Evolutionary conservation across 2,329 filamentous ascomycete genomes (phyloP).

Genomic region (Pleomassaria siparia): DNA sequence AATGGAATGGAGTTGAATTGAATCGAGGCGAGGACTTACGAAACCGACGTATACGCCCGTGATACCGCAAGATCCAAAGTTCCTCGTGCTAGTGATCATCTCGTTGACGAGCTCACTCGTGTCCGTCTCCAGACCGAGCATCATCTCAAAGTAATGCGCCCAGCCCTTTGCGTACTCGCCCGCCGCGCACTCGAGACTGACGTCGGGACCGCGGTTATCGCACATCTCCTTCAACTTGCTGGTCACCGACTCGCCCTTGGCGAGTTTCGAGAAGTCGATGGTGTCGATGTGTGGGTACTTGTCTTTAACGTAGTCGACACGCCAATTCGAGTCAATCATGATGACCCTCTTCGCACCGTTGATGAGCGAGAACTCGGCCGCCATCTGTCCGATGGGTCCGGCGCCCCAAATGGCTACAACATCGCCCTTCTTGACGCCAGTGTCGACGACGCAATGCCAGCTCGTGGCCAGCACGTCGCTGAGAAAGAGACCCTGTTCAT

Average conservation of each 20-base stretch:
- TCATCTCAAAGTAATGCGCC: slow-evolving; percentile 61
- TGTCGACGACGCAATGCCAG: slow-evolving; percentile 83
- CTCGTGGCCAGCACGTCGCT: slow-evolving; percentile 79
- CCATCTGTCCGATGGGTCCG: slow-evolving; percentile 82
- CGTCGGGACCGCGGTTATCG: slow-evolving; percentile 70
- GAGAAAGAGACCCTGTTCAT: slow-evolving; percentile 80
- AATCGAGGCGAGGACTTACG: slow-evolving; percentile 43
- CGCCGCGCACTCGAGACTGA: slow-evolving; percentile 68
- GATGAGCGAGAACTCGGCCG: slow-evolving; percentile 65
- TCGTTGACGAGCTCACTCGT: slow-evolving; percentile 80
- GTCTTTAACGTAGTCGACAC: slow-evolving; percentile 67
- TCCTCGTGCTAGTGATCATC: slow-evolving; percentile 73
- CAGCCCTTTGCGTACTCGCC: slow-evolving; percentile 65
- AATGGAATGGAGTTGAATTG: background rate
- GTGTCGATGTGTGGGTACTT: slow-evolving; percentile 67
- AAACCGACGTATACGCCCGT: slow-evolving; percentile 70
- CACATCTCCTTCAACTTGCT: slow-evolving; percentile 73
- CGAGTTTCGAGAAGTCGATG: slow-evolving; percentile 69
- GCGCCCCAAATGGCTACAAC: slow-evolving; percentile 84
- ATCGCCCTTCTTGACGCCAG: slow-evolving; percentile 74
- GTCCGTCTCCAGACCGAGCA: slow-evolving; percentile 75
- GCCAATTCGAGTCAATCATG: slow-evolving; percentile 73
- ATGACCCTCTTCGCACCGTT: slow-evolving; percentile 76
- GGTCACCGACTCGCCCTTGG: slow-evolving; percentile 65
- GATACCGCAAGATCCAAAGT: slow-evolving; percentile 72